Conservation (phyloP, 495 filamentous ascomycete species). For the Astrothelium subdiscretum region DNA sequence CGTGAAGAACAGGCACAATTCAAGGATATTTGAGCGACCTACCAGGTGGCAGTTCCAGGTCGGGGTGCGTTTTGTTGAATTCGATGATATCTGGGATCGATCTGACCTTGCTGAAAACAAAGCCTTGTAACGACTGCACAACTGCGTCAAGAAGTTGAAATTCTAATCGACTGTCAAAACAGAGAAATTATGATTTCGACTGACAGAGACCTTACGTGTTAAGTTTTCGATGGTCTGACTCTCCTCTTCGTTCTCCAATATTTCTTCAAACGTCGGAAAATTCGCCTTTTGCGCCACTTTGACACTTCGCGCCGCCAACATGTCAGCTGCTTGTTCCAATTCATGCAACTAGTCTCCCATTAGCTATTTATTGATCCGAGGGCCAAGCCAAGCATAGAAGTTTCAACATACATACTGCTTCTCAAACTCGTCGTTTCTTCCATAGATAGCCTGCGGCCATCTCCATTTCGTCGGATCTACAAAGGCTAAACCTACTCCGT, state of each 20-base stretch:
- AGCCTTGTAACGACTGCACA: neutral
- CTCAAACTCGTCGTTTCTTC: neutral
- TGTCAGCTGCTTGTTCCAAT: neutral
- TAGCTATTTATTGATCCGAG: neutral
- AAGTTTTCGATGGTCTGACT: neutral
- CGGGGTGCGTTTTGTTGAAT: conserved; percentile 7
- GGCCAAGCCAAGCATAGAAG: neutral
- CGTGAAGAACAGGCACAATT: neutral
- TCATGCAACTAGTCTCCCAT: neutral
- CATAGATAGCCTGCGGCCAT: neutral
- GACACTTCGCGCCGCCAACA: neutral
- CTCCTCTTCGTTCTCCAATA: neutral
- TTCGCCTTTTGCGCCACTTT: neutral
- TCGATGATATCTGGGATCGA: conserved; percentile 8
- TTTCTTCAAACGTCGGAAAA: conserved; percentile 1
- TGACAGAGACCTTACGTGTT: neutral
- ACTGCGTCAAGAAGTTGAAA: conserved; percentile 1
- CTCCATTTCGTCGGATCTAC: conserved; percentile 1
- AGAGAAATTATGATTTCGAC: neutral
- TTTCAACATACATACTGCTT: neutral
- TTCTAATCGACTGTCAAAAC: neutral
- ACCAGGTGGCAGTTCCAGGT: conserved; percentile 5
- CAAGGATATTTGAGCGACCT: neutral
- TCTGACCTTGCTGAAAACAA: neutral
- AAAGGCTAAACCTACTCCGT: neutral